Evolutionary conservation across 176 grass and related monocot genomes (phyloP).

Genomic region (Sorghum bicolor): DNA sequence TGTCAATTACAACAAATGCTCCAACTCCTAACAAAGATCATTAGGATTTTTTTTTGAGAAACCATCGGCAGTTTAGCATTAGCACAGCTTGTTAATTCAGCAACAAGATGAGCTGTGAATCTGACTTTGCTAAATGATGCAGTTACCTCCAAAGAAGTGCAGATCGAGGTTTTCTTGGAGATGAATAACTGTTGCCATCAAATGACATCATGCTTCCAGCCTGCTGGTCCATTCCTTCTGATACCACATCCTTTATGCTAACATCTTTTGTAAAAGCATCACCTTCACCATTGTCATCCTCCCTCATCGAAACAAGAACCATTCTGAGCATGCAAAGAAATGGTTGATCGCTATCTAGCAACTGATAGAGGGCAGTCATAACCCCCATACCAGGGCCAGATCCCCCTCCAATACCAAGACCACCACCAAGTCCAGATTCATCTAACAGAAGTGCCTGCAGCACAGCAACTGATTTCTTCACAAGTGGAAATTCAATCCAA

Average conservation of each 20-base stretch:
- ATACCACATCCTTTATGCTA: conserved; percentile 60
- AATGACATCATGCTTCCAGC: conserved; percentile 49
- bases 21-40: conserved; percentile 4
- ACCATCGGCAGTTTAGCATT: background rate
- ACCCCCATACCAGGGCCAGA: conserved; percentile 97
- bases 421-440: conserved; percentile 94
- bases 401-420: conserved; percentile 88
- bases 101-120: background rate
- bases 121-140: background rate
- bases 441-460: conserved; percentile 94
- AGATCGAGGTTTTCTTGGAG: conserved; percentile 75
- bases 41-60: background rate
- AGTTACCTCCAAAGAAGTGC: conserved; percentile 98
- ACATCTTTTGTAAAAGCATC: conserved; percentile 61
- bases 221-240: conserved; percentile 45
- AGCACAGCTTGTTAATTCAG: conserved; percentile 5
- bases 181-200: conserved; percentile 57
- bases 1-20: conserved; percentile 23
- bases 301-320: conserved; percentile 96
- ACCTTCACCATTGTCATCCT: conserved; percentile 79
- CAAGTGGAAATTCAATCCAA: conserved; percentile 92
- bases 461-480: conserved; percentile 94
- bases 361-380: conserved; percentile 89
- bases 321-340: conserved; percentile 98
- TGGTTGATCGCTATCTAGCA: conserved; percentile 96